A percentile compares a stretch with the other conserved stretches of the same genome.
These are phyloP conservation scores for Cryptococcus sp. DNA, from an alignment of 1,284 basidiomycete genomes.

Conservation along the genomic window DNA sequence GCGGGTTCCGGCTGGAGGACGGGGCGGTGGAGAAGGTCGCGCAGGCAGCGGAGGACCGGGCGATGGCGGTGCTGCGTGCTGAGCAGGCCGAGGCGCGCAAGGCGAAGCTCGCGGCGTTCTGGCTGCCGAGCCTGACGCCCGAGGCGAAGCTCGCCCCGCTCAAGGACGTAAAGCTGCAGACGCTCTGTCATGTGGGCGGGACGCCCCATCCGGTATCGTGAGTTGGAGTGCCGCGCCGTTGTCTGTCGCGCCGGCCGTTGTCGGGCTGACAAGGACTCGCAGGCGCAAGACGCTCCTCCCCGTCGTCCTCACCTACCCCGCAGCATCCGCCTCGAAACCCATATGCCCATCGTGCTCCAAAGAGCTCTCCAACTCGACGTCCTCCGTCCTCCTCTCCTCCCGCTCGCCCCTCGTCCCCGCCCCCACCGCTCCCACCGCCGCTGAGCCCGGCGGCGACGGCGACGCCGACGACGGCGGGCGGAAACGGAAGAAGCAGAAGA, in stretches of 20 bases:
- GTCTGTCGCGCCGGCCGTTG: background rate
- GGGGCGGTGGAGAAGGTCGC: constrained; percentile 66
- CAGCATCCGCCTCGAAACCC: constrained; percentile 53
- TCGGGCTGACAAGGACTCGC: background rate
- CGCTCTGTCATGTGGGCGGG: constrained; percentile 74
- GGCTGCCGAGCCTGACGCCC: constrained; percentile 84
- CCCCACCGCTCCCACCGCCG: constrained; percentile 15
- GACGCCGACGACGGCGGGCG: constrained; percentile 14
- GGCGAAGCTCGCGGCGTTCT: constrained; percentile 87
- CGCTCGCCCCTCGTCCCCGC: constrained; percentile 6
- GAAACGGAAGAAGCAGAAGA: constrained; percentile 41
- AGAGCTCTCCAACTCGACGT: constrained; percentile 69
- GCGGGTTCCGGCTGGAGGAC: constrained; percentile 73
- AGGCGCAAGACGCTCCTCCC: constrained; percentile 73
- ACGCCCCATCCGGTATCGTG: constrained; percentile 70
- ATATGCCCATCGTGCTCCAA: constrained; percentile 89
- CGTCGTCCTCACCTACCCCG: constrained; percentile 66
- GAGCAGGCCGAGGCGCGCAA: constrained; percentile 76
- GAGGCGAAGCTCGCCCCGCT: constrained; percentile 62
- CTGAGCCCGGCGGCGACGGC: constrained; percentile 6
- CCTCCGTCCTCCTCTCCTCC: constrained; percentile 59
- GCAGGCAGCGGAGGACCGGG: constrained; percentile 76
- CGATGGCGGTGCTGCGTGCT: constrained; percentile 70
- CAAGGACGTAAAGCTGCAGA: constrained; percentile 76
- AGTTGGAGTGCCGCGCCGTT: constrained; percentile 37